Evolutionary conservation across 345 rosid species (phyloP), one percentile per base, ranked within the genome.

Genomic region (Sonneratia caseolaris): DNA sequence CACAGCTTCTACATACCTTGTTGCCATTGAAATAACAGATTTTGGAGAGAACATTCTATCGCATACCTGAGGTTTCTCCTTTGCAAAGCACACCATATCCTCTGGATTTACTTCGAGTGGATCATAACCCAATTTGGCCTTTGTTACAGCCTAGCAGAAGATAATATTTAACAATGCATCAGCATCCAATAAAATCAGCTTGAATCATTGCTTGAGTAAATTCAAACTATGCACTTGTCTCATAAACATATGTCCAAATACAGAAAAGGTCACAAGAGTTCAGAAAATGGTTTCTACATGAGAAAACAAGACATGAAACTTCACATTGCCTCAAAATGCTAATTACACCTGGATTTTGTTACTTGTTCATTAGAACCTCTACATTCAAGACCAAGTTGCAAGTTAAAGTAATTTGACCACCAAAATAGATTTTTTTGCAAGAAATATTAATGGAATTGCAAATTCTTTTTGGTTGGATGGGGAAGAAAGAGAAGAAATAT

Each of bases 51-150:
- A 61, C 27, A 7, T 62, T 43, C 42, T 21, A 22, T 37, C 32
- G 66, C 43, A 40, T 82, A 93, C 98, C 97, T 94, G 98, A 79
- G 98, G 89, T 72, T 83, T 87, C 76, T 94, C 98, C 83, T 78
- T 90, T 22, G 98, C 97, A 87, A 90, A 90, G 74, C 81, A 87
- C 79, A 94, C 98, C 98, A 94, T 94, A 81, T 94, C 98, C 80
- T 94, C 98, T 73, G 98, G 98, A 84, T 94, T 90, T 80, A 94
- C 98, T 83, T 90, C 98, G 68, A 87, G 75, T 36, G 98, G 98
- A 86, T 94, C 96, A 85, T 89, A 94, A 69, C 98, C 98, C 78
- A 94, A 78, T 82, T 94, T 94, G 78, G 95, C 89, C 88, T 88
- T 94, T 37, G 98, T 91, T 71, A 94, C 98, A 56, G 97, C 97